phyloP scores from a whole-genome alignment of 169 alveolate genomes.

The Theileria luwenshuni region DNA sequence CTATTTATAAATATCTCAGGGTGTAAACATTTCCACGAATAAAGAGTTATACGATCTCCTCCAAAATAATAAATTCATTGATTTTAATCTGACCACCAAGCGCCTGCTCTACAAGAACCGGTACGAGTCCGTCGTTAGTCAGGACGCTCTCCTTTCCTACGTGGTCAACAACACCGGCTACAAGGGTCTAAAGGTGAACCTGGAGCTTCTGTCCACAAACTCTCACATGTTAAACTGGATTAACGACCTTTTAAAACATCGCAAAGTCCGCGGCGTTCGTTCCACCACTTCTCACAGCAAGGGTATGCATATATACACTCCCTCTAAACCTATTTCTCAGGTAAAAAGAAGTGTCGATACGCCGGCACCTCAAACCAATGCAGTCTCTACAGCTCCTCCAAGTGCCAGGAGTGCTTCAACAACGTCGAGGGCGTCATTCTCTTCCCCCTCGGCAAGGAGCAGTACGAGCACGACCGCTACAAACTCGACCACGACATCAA shows the following conservation, averaged over 20 bases:
- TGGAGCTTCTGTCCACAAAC: conserved; percentile 62
- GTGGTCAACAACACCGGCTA: conserved; percentile 15
- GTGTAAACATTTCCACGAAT: conserved; percentile 69
- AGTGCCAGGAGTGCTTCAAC: conserved; percentile 69
- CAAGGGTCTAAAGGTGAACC: conserved; percentile 64
- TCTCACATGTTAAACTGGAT: conserved; percentile 64
- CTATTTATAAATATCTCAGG: conserved; percentile 18
- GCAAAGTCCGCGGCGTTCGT: conserved; percentile 68
- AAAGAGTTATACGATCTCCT: conserved; percentile 57
- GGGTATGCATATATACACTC: conserved; percentile 33
- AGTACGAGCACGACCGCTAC: conserved; percentile 69
- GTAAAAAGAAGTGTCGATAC: conserved; percentile 69
- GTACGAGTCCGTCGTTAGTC: conserved; percentile 47
- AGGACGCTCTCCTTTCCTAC: conserved; percentile 41
- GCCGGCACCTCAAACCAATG: conserved; percentile 66
- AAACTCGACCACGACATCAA: conserved; percentile 72
- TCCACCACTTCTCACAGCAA: conserved; percentile 61
- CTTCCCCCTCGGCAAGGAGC: conserved; percentile 74
- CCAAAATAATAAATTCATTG: conserved; percentile 57
- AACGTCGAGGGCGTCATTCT: conserved; percentile 68
- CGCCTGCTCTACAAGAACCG: conserved; percentile 59
- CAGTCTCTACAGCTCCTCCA: conserved; percentile 64
- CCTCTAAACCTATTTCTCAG: conserved; percentile 12
- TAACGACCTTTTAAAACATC: conserved; percentile 59
- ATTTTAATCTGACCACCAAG: conserved; percentile 54